A percentile compares a stretch with the other conserved stretches of the same genome.
phyloP scores from a whole-genome alignment of 257 asterid genomes.

The Jacaranda mimosifolia region DNA sequence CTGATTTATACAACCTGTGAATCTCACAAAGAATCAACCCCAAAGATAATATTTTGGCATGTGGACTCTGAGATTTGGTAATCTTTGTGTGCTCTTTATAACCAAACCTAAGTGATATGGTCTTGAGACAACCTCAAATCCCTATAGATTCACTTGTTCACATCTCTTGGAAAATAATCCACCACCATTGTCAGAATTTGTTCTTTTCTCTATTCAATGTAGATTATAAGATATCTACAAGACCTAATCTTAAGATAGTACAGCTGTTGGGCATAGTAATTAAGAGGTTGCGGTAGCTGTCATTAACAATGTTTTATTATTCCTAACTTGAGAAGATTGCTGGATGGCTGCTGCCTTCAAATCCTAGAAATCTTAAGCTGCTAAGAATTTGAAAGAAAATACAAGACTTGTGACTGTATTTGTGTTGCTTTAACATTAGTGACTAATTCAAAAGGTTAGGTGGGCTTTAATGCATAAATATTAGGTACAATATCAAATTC shows the following conservation, averaged over 20 bases:
- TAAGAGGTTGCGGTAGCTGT: too few relatives aligned
- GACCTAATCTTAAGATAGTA: conserved; percentile 5
- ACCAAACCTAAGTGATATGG: conserved; percentile 22
- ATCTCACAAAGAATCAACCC: neutral
- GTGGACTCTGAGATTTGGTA: conserved; percentile 46
- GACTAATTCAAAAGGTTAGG: too few relatives aligned
- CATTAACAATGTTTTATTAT: too few relatives aligned
- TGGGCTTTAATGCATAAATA: too few relatives aligned
- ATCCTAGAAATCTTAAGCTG: too few relatives aligned
- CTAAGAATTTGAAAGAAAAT: too few relatives aligned
- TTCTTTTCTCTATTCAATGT: neutral
- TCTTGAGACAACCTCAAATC: conserved; percentile 52
- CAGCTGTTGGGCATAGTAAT: conserved; percentile 13
- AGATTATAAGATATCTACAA: too few relatives aligned
- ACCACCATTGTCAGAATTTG: neutral
- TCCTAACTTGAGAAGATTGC: too few relatives aligned
- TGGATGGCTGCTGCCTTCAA: too few relatives aligned
- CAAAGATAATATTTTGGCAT: conserved; percentile 34
- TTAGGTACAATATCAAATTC: too few relatives aligned
- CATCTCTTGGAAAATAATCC: conserved; percentile 27
- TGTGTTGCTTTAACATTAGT: too few relatives aligned
- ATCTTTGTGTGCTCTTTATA: conserved; percentile 12
- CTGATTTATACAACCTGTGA: neutral
- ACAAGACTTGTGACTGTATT: too few relatives aligned
- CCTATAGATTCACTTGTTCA: conserved; percentile 50